A percentile compares a stretch with the other conserved stretches of the same genome.
phyloP scores from a whole-genome alignment of 305 asterid genomes.

The Plantago lanceolata region DNA sequence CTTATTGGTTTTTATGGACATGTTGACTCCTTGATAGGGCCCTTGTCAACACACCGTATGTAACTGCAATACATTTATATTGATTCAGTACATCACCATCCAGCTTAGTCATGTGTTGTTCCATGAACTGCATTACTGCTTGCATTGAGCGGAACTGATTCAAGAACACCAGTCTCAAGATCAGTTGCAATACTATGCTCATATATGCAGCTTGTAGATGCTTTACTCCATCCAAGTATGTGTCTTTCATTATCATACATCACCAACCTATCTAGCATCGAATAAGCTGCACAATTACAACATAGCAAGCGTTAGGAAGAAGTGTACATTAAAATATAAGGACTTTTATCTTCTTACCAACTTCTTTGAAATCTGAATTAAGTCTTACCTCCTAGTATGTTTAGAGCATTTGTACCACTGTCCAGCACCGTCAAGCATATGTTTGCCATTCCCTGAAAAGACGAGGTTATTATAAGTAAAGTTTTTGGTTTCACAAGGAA shows the following conservation, averaged over 20 bases:
- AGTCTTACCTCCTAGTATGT: constrained; percentile 38
- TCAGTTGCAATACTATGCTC: too few species aligned
- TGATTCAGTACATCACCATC: too few species aligned
- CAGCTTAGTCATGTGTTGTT: too few species aligned
- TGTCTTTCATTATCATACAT: constrained; percentile 41
- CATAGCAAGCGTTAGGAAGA: constrained; percentile 5
- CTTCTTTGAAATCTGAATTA: not conserved
- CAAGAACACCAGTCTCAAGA: too few species aligned
- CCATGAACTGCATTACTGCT: too few species aligned
- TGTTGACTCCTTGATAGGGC: too few species aligned
- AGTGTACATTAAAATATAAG: not conserved
- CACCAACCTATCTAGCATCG: constrained; percentile 46
- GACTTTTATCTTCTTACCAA: too few species aligned
- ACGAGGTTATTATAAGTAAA: not conserved
- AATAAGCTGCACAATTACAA: constrained; percentile 30
- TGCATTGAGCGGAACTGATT: too few species aligned
- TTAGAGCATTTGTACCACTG: constrained; percentile 31
- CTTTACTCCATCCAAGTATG: constrained; percentile 35
- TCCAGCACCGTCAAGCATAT: constrained; percentile 45
- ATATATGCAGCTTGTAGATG: too few species aligned
- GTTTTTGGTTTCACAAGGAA: not conserved
- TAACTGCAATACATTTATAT: too few species aligned
- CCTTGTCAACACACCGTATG: too few species aligned
- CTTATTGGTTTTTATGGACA: too few species aligned
- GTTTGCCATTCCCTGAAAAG: constrained; percentile 31